Conservation (phyloP, 345 rosid genomes). For the Linum trigynum region DNA sequence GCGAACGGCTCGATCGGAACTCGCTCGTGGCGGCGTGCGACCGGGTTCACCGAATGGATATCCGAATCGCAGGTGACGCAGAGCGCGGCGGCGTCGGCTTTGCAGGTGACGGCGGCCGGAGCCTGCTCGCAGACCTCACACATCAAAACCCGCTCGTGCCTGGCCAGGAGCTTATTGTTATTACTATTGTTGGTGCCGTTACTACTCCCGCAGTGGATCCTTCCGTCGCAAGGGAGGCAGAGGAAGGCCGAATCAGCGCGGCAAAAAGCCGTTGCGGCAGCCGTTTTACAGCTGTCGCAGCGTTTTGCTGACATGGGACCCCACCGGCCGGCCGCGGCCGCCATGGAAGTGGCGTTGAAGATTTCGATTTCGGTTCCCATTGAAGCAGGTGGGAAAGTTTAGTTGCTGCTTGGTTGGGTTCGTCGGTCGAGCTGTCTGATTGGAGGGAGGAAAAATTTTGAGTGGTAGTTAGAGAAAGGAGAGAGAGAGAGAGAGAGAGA, state of each 20-base stretch:
- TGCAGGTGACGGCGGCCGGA: constrained; percentile 36
- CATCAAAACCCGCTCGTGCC: constrained; percentile 32
- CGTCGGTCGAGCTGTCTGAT: neutral
- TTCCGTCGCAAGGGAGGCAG: constrained; percentile 29
- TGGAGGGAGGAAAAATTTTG: neutral
- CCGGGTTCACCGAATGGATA: constrained; percentile 40
- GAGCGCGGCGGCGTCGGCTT: constrained; percentile 38
- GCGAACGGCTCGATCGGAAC: constrained; percentile 32
- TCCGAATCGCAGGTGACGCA: constrained; percentile 35
- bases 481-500: neutral
- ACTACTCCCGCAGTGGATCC: constrained; percentile 12
- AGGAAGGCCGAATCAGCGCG: constrained; percentile 28
- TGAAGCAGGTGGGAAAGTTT: neutral
- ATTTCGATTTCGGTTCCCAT: constrained; percentile 14
- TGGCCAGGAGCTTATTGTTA: constrained; percentile 18
- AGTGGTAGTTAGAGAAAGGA: neutral
- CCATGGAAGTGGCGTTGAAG: constrained; percentile 9
- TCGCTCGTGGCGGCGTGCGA: constrained; percentile 33
- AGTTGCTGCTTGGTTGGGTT: neutral
- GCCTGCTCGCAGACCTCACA: constrained; percentile 42
- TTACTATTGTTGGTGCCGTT: constrained; percentile 4
- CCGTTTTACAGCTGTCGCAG: constrained; percentile 32
- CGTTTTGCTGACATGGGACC: constrained; percentile 15
- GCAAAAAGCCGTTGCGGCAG: constrained; percentile 27
- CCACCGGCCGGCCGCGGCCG: constrained; percentile 16